These are phyloP conservation scores for Lepiota subincarnata DNA, from an alignment of 768 basidiomycete genomes.

Conservation along the genomic window DNA sequence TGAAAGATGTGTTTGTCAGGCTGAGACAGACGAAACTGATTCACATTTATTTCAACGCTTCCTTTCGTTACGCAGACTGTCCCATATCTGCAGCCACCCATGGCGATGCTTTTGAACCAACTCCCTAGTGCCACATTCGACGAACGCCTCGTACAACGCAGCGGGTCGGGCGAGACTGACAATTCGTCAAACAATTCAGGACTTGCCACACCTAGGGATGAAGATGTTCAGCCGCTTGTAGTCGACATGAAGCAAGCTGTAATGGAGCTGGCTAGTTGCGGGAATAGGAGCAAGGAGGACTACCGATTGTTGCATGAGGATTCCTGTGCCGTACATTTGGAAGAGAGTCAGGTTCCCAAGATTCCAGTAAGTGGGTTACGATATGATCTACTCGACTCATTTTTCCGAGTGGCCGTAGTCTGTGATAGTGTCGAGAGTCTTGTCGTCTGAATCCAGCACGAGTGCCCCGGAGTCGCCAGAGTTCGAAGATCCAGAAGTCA, in stretches of 20 bases:
- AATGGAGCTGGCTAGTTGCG: neutral
- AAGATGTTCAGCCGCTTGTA: neutral
- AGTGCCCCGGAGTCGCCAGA: constrained; percentile 2
- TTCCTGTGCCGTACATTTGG: too few relatives aligned
- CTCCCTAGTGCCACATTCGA: constrained; percentile 3
- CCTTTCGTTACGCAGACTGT: too few relatives aligned
- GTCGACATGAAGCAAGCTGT: neutral
- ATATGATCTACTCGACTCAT: too few relatives aligned
- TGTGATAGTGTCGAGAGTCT: neutral
- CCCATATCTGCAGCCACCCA: neutral
- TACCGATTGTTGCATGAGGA: neutral
- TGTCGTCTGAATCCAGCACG: neutral
- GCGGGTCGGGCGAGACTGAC: constrained; percentile 7
- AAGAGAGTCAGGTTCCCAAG: too few relatives aligned
- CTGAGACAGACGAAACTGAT: neutral
- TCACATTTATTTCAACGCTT: too few relatives aligned
- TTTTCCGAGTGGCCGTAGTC: neutral
- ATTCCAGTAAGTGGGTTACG: too few relatives aligned
- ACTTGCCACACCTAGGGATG: constrained; percentile 3
- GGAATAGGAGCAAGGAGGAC: neutral
- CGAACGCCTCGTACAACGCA: constrained; percentile 8
- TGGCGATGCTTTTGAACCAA: neutral
- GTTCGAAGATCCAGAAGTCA: constrained; percentile 3
- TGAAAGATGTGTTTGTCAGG: neutral
- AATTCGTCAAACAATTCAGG: neutral